Evolutionary conservation across 75 land plant species (phyloP).

Genomic region (Cupressus sempervirens): DNA sequence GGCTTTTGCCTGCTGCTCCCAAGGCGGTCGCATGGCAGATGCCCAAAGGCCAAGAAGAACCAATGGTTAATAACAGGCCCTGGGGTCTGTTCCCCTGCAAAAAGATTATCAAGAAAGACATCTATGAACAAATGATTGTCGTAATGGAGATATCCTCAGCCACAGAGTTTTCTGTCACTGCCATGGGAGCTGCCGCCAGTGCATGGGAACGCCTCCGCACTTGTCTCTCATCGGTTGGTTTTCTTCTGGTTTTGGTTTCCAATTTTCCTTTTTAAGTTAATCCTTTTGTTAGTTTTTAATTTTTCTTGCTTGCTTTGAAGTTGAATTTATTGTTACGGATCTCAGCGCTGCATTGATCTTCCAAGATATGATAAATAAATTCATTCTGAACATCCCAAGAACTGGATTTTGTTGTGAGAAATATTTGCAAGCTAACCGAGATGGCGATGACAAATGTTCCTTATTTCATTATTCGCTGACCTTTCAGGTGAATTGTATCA

Average conservation of each 20-base stretch:
- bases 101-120: not conserved
- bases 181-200: conserved; percentile 26
- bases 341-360: not conserved
- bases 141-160: conserved; percentile 61
- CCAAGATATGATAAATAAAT: not conserved
- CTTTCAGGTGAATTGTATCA: no score
- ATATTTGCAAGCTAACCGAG: no score
- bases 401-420: no score
- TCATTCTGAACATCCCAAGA: no score
- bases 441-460: no score
- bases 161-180: conserved; percentile 45
- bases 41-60: not conserved
- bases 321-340: not conserved
- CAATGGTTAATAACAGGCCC: not conserved
- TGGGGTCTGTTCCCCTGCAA: conserved; percentile 43
- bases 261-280: not conserved
- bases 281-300: not conserved
- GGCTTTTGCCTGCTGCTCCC: not conserved
- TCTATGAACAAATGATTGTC: conserved; percentile 6
- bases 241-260: not conserved
- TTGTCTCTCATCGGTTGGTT: conserved; percentile 18
- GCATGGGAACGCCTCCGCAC: conserved; percentile 19
- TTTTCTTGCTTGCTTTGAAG: not conserved
- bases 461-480: no score
- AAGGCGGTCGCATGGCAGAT: not conserved